These are phyloP conservation scores for Phytophthora melonis DNA, from an alignment of 352 stramenopile genomes.

Conservation along the genomic window DNA sequence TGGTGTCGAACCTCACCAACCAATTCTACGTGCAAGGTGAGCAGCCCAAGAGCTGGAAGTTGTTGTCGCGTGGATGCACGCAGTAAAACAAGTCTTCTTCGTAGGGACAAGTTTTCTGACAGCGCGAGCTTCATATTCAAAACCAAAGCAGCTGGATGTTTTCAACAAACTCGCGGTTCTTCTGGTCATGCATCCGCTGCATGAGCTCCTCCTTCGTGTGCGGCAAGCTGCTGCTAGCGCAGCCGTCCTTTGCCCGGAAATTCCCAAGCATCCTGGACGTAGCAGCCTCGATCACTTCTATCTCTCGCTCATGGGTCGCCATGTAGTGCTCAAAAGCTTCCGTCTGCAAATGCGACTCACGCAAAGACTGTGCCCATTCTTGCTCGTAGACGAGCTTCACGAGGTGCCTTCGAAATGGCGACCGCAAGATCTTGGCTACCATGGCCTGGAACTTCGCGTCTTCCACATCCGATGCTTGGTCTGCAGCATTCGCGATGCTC, in stretches of 20 bases:
- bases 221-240: constrained; percentile 41
- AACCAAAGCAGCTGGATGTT: constrained; percentile 60
- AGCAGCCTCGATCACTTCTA: constrained; percentile 57
- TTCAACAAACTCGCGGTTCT: constrained; percentile 29
- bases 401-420: constrained; percentile 71
- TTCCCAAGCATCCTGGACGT: constrained; percentile 68
- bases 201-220: constrained; percentile 41
- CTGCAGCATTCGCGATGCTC: background rate
- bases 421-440: constrained; percentile 64
- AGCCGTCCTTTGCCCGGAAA: constrained; percentile 57
- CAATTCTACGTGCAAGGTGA: constrained; percentile 65
- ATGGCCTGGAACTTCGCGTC: constrained; percentile 35
- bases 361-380: constrained; percentile 68
- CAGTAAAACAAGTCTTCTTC: constrained; percentile 37
- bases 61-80: constrained; percentile 67
- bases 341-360: constrained; percentile 64
- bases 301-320: constrained; percentile 61
- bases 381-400: constrained; percentile 62
- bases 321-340: constrained; percentile 70
- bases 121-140: constrained; percentile 24
- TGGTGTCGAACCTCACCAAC: constrained; percentile 74
- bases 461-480: background rate
- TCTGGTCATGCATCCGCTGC: constrained; percentile 27
- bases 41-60: constrained; percentile 57
- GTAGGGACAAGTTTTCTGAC: background rate